Conservation (phyloP, 2,329 filamentous ascomycete genomes). For the Beauveria asiatica region DNA sequence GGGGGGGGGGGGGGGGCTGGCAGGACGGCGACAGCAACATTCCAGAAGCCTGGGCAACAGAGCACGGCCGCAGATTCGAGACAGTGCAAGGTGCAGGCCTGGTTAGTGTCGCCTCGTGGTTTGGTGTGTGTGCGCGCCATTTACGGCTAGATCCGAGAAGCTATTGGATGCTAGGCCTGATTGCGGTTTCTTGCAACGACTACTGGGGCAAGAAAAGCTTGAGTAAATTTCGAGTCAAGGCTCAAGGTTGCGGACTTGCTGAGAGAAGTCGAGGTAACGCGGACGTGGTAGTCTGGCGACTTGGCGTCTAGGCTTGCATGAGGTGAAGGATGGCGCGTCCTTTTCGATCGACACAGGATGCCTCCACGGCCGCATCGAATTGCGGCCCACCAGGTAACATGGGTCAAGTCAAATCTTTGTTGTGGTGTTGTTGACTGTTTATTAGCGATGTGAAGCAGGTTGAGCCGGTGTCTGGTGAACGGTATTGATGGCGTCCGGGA, state of each 20-base stretch:
- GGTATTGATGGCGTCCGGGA: background rate
- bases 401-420: background rate
- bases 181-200: background rate
- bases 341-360: background rate
- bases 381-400: background rate
- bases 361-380: background rate
- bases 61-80: background rate
- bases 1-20: too few species aligned
- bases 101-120: background rate
- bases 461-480: background rate
- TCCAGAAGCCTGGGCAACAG: background rate
- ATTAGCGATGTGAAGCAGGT: background rate
- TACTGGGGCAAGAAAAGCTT: background rate
- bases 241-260: too few species aligned
- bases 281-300: too few species aligned
- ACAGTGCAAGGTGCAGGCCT: background rate
- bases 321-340: background rate
- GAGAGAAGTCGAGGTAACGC: background rate
- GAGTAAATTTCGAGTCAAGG: background rate
- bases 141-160: conserved; percentile 7
- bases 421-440: background rate
- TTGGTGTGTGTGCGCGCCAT: background rate
- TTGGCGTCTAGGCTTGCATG: too few species aligned
- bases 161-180: background rate
- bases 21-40: background rate